Conservation (phyloP, 345 rosid species). For the Melaleuca quinquenervia region DNA sequence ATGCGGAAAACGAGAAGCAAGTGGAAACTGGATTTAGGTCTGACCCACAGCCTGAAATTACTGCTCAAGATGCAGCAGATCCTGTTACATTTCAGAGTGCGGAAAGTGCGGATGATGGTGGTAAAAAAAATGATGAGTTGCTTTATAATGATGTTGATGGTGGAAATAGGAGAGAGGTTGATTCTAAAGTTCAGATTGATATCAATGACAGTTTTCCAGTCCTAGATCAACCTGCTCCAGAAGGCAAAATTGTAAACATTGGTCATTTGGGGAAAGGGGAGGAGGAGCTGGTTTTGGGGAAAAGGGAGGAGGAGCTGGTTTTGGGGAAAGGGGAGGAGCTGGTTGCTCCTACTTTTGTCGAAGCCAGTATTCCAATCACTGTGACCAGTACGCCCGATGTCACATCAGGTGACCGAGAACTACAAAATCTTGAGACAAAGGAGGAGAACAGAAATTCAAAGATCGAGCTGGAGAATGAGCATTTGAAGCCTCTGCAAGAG, state of each 20-base stretch:
- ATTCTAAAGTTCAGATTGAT: slow-evolving; percentile 27
- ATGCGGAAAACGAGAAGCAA: slow-evolving; percentile 3
- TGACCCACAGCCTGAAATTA: slow-evolving; percentile 7
- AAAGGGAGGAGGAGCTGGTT: slow-evolving; percentile 5
- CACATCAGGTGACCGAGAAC: slow-evolving; percentile 18
- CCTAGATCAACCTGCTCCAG: slow-evolving; percentile 10
- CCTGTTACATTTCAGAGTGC: slow-evolving; percentile 13
- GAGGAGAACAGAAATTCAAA: slow-evolving; percentile 14
- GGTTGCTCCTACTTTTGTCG: slow-evolving; percentile 1
- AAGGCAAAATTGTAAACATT: background rate
- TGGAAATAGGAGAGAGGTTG: slow-evolving; percentile 21
- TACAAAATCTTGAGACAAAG: slow-evolving; percentile 13
- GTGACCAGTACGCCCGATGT: background rate
- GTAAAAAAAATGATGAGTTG: slow-evolving; percentile 1
- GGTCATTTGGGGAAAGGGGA: slow-evolving; percentile 10
- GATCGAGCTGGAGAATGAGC: slow-evolving; percentile 24
- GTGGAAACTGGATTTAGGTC: slow-evolving; percentile 16
- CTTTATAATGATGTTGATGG: background rate
- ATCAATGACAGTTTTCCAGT: slow-evolving; percentile 22
- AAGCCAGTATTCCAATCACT: slow-evolving; percentile 8
- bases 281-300: slow-evolving; percentile 4
- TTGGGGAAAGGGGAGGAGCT: slow-evolving; percentile 7
- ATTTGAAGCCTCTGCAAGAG: slow-evolving; percentile 26
- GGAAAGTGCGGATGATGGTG: background rate
- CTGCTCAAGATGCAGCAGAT: slow-evolving; percentile 7